Percentiles rank a stretch among this genome's conserved stretches.
Evolutionary conservation across 306 rosid species (phyloP).

Genomic region (Prunus dulcis): DNA sequence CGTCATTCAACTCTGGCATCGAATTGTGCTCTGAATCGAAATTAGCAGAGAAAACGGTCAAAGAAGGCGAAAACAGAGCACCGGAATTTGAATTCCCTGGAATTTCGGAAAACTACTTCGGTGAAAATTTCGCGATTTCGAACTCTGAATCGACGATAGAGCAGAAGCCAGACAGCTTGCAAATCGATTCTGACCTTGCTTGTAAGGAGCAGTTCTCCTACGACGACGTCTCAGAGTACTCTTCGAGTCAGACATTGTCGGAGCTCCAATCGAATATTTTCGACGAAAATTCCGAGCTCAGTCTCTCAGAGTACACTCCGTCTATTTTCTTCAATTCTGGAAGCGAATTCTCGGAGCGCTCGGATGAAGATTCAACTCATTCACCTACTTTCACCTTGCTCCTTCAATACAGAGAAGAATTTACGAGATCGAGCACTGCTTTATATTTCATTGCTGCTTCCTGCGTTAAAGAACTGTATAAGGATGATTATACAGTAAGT

Average conservation of each 20-base stretch:
- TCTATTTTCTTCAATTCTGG: slow-evolving; percentile 68
- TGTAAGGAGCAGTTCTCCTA: slow-evolving; percentile 62
- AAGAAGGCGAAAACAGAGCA: slow-evolving; percentile 38
- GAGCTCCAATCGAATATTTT: slow-evolving; percentile 53
- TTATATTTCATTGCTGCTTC: slow-evolving; percentile 14
- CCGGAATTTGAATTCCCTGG: slow-evolving; percentile 42
- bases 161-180: slow-evolving; percentile 36
- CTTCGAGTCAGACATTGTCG: slow-evolving; percentile 50
- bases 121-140: slow-evolving; percentile 28
- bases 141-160: slow-evolving; percentile 50
- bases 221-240: slow-evolving; percentile 46
- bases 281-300: slow-evolving; percentile 47
- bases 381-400: slow-evolving; percentile 61
- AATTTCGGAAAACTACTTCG: slow-evolving; percentile 25
- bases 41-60: slow-evolving; percentile 23
- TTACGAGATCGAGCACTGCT: slow-evolving; percentile 32
- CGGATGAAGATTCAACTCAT: slow-evolving; percentile 54
- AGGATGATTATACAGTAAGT: slow-evolving; percentile 42
- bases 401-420: slow-evolving; percentile 53
- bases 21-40: slow-evolving; percentile 31
- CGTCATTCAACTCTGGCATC: slow-evolving; percentile 37
- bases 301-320: slow-evolving; percentile 56
- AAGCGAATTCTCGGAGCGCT: slow-evolving; percentile 75
- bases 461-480: slow-evolving; percentile 30
- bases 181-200: slow-evolving; percentile 53